phyloP scores from a whole-genome alignment of 768 basidiomycete species.

The Pholiota molesta region DNA sequence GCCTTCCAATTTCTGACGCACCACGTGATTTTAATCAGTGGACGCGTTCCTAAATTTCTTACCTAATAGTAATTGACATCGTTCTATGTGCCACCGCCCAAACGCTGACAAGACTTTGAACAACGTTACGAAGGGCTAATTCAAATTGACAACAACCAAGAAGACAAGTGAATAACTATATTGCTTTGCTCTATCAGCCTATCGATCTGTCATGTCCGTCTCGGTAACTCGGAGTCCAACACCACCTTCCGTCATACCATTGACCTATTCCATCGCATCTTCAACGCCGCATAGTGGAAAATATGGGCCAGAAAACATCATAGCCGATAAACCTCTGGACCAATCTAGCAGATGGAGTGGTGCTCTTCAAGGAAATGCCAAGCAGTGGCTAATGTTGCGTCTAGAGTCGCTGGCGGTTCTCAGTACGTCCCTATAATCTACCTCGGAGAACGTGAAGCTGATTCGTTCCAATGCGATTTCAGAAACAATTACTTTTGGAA shows the following conservation, averaged over 20 bases:
- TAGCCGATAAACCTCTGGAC: slow-evolving; percentile 64
- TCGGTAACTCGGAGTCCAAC: slow-evolving; percentile 5
- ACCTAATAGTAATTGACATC: background rate
- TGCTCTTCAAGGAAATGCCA: slow-evolving; percentile 55
- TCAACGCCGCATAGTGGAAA: slow-evolving; percentile 74
- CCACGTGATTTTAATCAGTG: background rate
- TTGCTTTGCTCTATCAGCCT: too few relatives aligned
- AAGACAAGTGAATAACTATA: too few relatives aligned
- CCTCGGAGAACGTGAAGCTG: background rate
- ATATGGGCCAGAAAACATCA: slow-evolving; percentile 71
- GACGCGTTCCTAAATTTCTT: background rate
- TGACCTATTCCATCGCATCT: slow-evolving; percentile 55
- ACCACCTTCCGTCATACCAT: slow-evolving; percentile 26
- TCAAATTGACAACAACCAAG: too few relatives aligned
- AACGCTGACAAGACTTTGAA: too few relatives aligned
- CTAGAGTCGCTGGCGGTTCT: slow-evolving; percentile 63
- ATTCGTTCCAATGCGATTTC: background rate
- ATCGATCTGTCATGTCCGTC: background rate
- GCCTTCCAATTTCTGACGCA: background rate
- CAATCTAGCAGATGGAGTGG: slow-evolving; percentile 79
- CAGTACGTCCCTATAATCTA: slow-evolving; percentile 49
- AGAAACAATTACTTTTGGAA: slow-evolving; percentile 83
- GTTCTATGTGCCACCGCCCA: too few relatives aligned
- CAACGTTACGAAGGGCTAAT: too few relatives aligned
- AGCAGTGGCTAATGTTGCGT: slow-evolving; percentile 74